phyloP scores from a whole-genome alignment of 345 rosid genomes.

The Barbarea vulgaris region DNA sequence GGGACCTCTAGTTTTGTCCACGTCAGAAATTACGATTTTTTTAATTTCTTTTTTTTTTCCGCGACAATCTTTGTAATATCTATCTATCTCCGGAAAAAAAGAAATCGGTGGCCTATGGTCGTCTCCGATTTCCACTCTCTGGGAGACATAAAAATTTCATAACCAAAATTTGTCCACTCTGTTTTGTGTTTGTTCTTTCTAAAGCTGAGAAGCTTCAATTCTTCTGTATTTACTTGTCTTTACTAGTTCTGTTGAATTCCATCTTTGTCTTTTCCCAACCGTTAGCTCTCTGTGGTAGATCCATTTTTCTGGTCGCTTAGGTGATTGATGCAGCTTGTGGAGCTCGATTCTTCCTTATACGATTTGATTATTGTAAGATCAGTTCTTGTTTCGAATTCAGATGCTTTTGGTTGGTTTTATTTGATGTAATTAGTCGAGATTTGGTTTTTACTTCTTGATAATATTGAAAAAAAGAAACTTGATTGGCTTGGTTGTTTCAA shows the following conservation, averaged over 20 bases:
- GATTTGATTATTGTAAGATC: slow-evolving; percentile 18
- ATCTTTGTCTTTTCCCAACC: slow-evolving; percentile 16
- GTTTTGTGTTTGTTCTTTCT: slow-evolving; percentile 30
- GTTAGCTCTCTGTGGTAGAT: slow-evolving; percentile 27
- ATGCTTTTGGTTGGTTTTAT: slow-evolving; percentile 2
- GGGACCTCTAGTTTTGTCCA: slow-evolving; percentile 53
- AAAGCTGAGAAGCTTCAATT: slow-evolving; percentile 27
- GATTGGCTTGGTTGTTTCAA: neutral
- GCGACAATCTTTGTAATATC: slow-evolving; percentile 35
- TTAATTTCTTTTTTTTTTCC: neutral
- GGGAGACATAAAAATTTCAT: slow-evolving; percentile 26
- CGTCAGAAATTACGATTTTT: slow-evolving; percentile 40
- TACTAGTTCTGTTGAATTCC: neutral
- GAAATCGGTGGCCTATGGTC: slow-evolving; percentile 43
- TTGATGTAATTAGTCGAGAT: slow-evolving; percentile 2
- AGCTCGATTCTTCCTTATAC: slow-evolving; percentile 16
- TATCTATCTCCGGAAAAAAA: slow-evolving; percentile 22
- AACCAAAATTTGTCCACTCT: slow-evolving; percentile 10
- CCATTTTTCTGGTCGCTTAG: neutral
- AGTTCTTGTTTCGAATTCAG: neutral
- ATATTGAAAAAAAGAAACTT: slow-evolving; percentile 19
- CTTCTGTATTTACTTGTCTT: neutral
- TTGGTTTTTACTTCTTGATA: slow-evolving; percentile 13
- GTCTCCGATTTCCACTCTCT: slow-evolving; percentile 39
- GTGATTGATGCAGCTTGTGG: slow-evolving; percentile 19